Conservation (phyloP, 164 flowering plant genomes). For the Cinnamomum micranthum region DNA sequence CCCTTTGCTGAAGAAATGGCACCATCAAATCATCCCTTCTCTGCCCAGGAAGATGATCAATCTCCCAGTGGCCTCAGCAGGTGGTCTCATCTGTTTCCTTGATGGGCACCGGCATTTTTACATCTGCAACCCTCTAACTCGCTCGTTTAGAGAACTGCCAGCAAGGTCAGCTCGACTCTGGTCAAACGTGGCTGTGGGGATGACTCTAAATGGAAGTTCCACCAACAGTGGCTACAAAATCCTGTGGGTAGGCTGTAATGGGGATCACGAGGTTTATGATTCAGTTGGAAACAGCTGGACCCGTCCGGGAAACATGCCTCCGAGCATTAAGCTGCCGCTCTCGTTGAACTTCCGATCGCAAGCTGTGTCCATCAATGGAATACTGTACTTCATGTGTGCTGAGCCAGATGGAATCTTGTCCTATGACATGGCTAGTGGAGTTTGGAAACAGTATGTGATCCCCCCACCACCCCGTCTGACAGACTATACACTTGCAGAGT, state of each 20-base stretch:
- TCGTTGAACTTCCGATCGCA: constrained; percentile 71
- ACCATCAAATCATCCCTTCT: constrained; percentile 53
- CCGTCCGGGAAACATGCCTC: constrained; percentile 65
- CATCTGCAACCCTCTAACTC: constrained; percentile 82
- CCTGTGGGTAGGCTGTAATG: constrained; percentile 77
- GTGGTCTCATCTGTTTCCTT: constrained; percentile 83
- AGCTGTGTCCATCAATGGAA: constrained; percentile 45
- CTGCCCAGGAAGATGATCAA: constrained; percentile 47
- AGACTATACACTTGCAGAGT: constrained; percentile 77
- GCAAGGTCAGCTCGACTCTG: constrained; percentile 69
- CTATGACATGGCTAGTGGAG: constrained; percentile 58
- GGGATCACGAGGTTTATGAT: constrained; percentile 82
- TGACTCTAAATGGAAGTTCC: constrained; percentile 51
- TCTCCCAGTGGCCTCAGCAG: constrained; percentile 91
- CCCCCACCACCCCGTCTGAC: constrained; percentile 62
- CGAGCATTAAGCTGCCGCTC: constrained; percentile 61
- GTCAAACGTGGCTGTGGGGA: constrained; percentile 87
- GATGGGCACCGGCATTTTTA: constrained; percentile 73
- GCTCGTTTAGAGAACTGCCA: constrained; percentile 68
- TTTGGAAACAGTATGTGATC: constrained; percentile 69
- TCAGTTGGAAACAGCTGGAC: constrained; percentile 61
- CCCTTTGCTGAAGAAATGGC: constrained; percentile 77
- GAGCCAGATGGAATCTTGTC: constrained; percentile 85
- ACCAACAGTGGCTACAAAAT: constrained; percentile 59
- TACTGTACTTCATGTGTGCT: constrained; percentile 72